These are phyloP conservation scores for Tulasnella sp. DNA, from an alignment of 768 basidiomycete species.

Conservation along the genomic window DNA sequence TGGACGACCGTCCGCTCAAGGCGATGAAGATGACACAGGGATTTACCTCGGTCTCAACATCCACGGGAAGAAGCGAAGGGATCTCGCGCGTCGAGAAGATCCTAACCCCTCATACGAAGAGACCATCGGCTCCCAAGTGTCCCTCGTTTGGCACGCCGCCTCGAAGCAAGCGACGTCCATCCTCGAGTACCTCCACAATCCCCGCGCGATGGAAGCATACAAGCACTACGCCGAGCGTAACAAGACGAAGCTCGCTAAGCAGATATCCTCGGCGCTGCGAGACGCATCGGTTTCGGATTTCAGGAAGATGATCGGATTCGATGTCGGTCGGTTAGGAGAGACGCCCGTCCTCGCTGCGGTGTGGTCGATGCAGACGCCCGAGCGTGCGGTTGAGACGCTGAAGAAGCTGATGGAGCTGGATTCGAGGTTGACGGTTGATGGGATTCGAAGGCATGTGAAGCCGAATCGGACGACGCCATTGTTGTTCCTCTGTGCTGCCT, in stretches of 20 bases:
- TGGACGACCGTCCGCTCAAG: slow-evolving; percentile 20
- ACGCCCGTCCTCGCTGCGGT: slow-evolving; percentile 40
- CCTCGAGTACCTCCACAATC: slow-evolving; percentile 38
- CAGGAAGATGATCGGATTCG: slow-evolving; percentile 43
- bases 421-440: slow-evolving; percentile 31
- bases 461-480: slow-evolving; percentile 21
- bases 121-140: slow-evolving; percentile 1
- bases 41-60: slow-evolving; percentile 50
- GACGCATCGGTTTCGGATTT: slow-evolving; percentile 30
- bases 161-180: slow-evolving; percentile 15
- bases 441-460: slow-evolving; percentile 38
- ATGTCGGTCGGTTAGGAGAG: slow-evolving; percentile 36
- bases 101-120: slow-evolving; percentile 28
- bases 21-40: slow-evolving; percentile 21
- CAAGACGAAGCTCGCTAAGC: slow-evolving; percentile 31
- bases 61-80: slow-evolving; percentile 48
- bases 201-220: slow-evolving; percentile 40
- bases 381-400: slow-evolving; percentile 20
- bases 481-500: slow-evolving; percentile 30
- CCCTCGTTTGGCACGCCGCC: slow-evolving; percentile 38
- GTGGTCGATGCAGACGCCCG: background rate
- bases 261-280: slow-evolving; percentile 30
- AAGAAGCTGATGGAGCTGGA: slow-evolving; percentile 35
- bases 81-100: slow-evolving; percentile 41
- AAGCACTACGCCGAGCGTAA: slow-evolving; percentile 35